These are phyloP conservation scores for Pichia gijzeniarum DNA, from an alignment of 805 yeast species.

Conservation along the genomic window DNA sequence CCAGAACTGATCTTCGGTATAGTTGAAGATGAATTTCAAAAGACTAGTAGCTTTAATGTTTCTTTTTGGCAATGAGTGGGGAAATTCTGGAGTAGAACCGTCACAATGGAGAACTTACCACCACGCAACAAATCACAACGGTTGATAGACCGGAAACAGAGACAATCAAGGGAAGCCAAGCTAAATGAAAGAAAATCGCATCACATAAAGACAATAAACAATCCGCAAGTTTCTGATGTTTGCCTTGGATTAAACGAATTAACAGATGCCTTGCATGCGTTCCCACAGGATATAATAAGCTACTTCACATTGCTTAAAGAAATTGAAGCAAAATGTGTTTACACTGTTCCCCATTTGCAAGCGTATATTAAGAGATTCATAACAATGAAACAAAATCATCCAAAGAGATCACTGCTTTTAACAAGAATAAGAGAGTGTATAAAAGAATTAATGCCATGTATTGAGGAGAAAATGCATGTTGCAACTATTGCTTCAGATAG, in stretches of 20 bases:
- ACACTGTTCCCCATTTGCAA: constrained; percentile 62
- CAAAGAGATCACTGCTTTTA: constrained; percentile 34
- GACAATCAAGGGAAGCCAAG: constrained; percentile 10
- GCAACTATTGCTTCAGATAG: constrained; percentile 85
- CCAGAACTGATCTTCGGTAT: too few relatives aligned
- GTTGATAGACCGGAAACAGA: constrained; percentile 20
- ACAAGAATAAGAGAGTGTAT: constrained; percentile 38
- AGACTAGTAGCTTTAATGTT: too few relatives aligned
- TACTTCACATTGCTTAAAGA: constrained; percentile 86
- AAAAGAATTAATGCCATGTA: constrained; percentile 76
- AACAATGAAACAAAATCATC: constrained; percentile 31
- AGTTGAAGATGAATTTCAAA: too few relatives aligned
- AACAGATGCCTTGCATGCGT: constrained; percentile 83
- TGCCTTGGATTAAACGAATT: constrained; percentile 90
- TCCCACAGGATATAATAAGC: constrained; percentile 75
- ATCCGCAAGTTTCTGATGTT: constrained; percentile 32
- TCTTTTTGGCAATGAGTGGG: too few relatives aligned
- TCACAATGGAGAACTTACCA: constrained; percentile 11
- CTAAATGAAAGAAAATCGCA: not conserved
- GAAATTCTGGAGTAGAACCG: not conserved
- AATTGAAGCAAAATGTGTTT: constrained; percentile 88
- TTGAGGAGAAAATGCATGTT: constrained; percentile 97
- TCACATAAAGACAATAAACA: constrained; percentile 1
- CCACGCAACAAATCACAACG: constrained; percentile 27
- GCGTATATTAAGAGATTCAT: constrained; percentile 45